Conservation (phyloP, 345 rosid genomes). For the Ailanthus altissimus region DNA sequence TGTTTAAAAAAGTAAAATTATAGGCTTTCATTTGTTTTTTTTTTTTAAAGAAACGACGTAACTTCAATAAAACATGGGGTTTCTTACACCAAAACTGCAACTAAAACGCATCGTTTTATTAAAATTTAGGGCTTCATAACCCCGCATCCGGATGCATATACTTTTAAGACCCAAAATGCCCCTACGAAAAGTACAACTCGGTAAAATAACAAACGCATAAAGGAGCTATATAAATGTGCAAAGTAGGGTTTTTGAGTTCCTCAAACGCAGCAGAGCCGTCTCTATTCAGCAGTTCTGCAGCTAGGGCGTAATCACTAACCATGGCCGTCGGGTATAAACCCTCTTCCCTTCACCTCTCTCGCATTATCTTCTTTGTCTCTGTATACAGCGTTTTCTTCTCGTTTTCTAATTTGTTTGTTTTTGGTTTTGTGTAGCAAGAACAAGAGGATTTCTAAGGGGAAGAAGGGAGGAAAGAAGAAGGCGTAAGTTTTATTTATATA, state of each 20-base stretch:
- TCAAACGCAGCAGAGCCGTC: neutral
- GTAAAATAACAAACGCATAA: neutral
- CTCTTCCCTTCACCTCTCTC: neutral
- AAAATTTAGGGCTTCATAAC: neutral
- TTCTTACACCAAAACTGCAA: too few relatives aligned
- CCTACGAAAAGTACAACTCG: neutral
- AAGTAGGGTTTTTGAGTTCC: slow-evolving; percentile 11
- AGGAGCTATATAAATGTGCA: neutral
- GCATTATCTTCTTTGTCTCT: neutral
- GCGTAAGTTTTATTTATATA: slow-evolving; percentile 46
- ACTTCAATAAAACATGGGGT: too few relatives aligned
- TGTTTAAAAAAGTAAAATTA: too few relatives aligned
- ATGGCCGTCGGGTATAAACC: slow-evolving; percentile 47
- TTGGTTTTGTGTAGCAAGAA: slow-evolving; percentile 52
- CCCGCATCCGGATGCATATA: neutral
- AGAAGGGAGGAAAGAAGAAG: slow-evolving; percentile 98
- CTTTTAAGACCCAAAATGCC: neutral
- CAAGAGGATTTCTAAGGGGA: slow-evolving; percentile 97
- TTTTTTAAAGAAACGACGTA: too few relatives aligned
- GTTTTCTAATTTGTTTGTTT: slow-evolving; percentile 9
- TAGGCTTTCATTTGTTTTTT: too few relatives aligned
- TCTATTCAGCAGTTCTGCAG: neutral
- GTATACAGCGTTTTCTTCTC: too few relatives aligned
- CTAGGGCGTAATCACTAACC: neutral
- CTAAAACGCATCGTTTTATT: neutral